A percentile compares a stretch with the other conserved stretches of the same genome.
Conservation (phyloP, 2,329 filamentous ascomycete genomes). For the Alternaria sp. region DNA sequence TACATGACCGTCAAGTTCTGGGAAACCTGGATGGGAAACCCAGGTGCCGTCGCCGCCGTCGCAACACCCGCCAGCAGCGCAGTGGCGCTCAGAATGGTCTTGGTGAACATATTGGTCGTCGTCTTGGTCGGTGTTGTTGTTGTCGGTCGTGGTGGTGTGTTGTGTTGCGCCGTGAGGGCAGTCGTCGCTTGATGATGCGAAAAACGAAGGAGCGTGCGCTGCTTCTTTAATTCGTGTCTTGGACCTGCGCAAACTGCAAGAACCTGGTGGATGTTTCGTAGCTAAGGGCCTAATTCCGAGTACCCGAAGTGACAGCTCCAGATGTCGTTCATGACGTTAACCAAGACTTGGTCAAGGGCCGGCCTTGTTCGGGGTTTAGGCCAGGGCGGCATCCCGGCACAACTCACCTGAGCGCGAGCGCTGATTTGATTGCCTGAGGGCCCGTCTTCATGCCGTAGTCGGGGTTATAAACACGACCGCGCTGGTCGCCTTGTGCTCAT, state of each 20-base stretch:
- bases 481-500: not conserved
- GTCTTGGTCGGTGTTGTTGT: not conserved
- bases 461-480: not conserved
- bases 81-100: constrained; percentile 20
- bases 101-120: constrained; percentile 24
- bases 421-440: not conserved
- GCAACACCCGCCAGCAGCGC: constrained; percentile 24
- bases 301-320: constrained; percentile 2
- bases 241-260: not conserved
- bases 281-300: not conserved
- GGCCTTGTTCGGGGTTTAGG: not conserved
- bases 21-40: constrained; percentile 38
- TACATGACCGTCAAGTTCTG: constrained; percentile 35
- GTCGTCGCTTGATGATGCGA: not conserved
- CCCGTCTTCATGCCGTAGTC: constrained; percentile 1
- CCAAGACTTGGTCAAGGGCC: not conserved
- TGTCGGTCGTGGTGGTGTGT: no score
- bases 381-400: constrained; percentile 2
- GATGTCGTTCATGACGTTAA: constrained; percentile 1
- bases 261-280: not conserved
- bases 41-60: constrained; percentile 38
- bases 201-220: constrained; percentile 1
- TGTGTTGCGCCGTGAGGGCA: not conserved
- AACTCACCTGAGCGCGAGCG: not conserved
- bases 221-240: not conserved